Evolutionary conservation across 179 eudicot species (phyloP).

Genomic region (Beta macrorhiza): DNA sequence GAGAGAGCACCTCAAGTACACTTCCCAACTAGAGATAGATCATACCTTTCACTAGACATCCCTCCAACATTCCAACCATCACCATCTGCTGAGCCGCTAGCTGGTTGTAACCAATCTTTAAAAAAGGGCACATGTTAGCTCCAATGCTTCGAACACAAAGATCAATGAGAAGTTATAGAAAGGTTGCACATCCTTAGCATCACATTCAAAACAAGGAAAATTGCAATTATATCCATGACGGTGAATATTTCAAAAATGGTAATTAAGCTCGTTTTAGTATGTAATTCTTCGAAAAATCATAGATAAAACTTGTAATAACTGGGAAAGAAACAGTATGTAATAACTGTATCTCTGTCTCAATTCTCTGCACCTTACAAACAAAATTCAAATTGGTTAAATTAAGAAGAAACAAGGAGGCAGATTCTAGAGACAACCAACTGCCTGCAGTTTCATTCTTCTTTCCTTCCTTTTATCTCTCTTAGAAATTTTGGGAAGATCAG

Average conservation of each 20-base stretch:
- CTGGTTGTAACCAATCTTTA: slow-evolving; percentile 75
- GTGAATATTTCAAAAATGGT: background rate
- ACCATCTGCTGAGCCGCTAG: slow-evolving; percentile 53
- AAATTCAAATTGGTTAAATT: background rate
- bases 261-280: background rate
- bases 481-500: background rate
- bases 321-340: background rate
- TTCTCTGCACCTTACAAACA: background rate
- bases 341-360: background rate
- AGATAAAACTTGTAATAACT: background rate
- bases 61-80: slow-evolving; percentile 59
- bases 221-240: background rate
- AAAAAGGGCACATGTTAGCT: slow-evolving; percentile 8
- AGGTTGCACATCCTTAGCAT: background rate
- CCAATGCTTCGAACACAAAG: background rate
- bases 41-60: slow-evolving; percentile 58
- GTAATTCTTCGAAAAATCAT: background rate
- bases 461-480: background rate
- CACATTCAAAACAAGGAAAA: background rate
- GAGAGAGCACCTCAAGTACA: background rate
- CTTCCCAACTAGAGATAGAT: slow-evolving; percentile 1
- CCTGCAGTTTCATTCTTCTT: background rate
- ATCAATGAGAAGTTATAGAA: slow-evolving; percentile 1
- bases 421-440: background rate
- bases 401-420: background rate